phyloP scores from a whole-genome alignment of 2,329 filamentous ascomycete genomes.

The Hypoxylon sp. region DNA sequence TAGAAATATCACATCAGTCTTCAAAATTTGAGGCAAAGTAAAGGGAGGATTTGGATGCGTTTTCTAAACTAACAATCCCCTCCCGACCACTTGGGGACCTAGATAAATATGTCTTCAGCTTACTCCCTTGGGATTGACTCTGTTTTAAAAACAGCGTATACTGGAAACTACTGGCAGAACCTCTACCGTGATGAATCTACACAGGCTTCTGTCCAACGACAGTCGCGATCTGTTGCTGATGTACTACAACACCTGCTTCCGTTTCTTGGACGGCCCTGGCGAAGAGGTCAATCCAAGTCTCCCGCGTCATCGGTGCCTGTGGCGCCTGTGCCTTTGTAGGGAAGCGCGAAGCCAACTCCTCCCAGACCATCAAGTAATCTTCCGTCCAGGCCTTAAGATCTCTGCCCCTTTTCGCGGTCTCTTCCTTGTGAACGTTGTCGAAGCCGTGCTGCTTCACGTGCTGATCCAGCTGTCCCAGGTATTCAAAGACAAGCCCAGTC shows the following conservation, averaged over 20 bases:
- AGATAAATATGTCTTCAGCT: too few relatives aligned
- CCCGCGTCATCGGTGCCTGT: slow-evolving; percentile 37
- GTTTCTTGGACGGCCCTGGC: too few relatives aligned
- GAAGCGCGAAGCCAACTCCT: slow-evolving; percentile 41
- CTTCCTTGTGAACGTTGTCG: slow-evolving; percentile 14
- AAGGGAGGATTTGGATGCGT: too few relatives aligned
- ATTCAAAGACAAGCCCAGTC: slow-evolving; percentile 18
- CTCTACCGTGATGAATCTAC: background rate
- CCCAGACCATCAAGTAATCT: slow-evolving; percentile 46
- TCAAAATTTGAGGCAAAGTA: too few relatives aligned
- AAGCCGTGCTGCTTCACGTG: slow-evolving; percentile 31
- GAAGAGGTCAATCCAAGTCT: slow-evolving; percentile 40
- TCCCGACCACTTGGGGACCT: too few relatives aligned
- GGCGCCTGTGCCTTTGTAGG: slow-evolving; percentile 34
- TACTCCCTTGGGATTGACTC: too few relatives aligned
- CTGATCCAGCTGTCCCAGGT: slow-evolving; percentile 22
- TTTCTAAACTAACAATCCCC: too few relatives aligned
- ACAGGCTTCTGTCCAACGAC: slow-evolving; percentile 36
- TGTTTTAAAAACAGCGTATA: too few relatives aligned
- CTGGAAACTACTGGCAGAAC: too few relatives aligned
- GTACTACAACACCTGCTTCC: slow-evolving; percentile 28
- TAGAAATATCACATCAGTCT: too few relatives aligned
- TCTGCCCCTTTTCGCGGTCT: slow-evolving; percentile 11
- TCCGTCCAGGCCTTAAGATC: slow-evolving; percentile 47
- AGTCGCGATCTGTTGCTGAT: slow-evolving; percentile 30